Percentiles rank a stretch among this genome's conserved stretches.
Conservation (phyloP, 1,139 yeast species). For the Magnusiomyces magnusii region DNA sequence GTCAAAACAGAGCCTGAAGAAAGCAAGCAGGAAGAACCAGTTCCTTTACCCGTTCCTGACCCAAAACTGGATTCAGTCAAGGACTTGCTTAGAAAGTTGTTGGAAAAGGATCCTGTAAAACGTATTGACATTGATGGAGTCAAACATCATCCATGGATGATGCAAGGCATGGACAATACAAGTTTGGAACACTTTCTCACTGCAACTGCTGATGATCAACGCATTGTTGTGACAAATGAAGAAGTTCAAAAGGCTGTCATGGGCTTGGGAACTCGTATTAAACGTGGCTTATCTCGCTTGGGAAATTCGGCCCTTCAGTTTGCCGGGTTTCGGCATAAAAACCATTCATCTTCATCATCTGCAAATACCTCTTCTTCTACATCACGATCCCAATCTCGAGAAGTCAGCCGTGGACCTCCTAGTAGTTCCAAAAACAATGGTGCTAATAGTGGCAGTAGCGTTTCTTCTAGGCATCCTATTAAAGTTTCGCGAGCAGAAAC, state of each 20-base stretch:
- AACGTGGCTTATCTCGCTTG: constrained; percentile 43
- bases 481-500: neutral
- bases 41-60: constrained; percentile 18
- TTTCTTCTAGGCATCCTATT: neutral
- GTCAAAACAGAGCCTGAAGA: neutral
- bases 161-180: constrained; percentile 49
- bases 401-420: neutral
- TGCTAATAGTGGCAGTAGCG: neutral
- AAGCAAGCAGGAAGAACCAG: neutral
- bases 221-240: constrained; percentile 53
- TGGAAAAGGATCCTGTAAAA: constrained; percentile 62
- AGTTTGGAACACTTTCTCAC: constrained; percentile 33
- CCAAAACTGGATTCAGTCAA: constrained; percentile 41
- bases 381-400: constrained; percentile 5
- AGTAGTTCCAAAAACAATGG: neutral
- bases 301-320: constrained; percentile 41
- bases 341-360: constrained; percentile 15
- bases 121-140: constrained; percentile 69
- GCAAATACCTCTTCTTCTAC: constrained; percentile 2
- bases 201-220: constrained; percentile 30
- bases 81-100: constrained; percentile 54
- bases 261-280: constrained; percentile 60
- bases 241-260: constrained; percentile 72
- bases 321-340: constrained; percentile 31
- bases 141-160: constrained; percentile 72